Base-by-base conservation (phyloP, 2,329 filamentous ascomycete genomes). In the Berkeleyomyces basicola region DNA sequence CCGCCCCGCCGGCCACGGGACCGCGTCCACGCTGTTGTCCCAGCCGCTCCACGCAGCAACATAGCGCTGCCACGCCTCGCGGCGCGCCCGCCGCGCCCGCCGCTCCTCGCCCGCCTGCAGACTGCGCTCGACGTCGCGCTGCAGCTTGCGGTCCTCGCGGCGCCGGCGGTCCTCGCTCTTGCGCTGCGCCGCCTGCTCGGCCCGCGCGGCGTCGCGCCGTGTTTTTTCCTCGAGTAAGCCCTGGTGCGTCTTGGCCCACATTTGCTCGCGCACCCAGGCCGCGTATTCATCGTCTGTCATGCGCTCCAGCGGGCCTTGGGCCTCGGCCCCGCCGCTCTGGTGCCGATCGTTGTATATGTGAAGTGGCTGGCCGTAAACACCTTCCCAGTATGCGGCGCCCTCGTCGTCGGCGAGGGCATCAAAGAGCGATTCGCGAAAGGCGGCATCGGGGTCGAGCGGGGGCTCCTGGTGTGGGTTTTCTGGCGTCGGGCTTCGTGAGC, bases 371-470 rank as follows among this genome's bases (percentile, higher is more conserved):
- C 90, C 91, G 73, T 97, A 99, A n/a, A 99, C 88, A 14, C 83
- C 83, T 72, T 96, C 87, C 93, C 93, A 99, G 75, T 93, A 99
- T 6, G 84, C 82, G 1, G 93, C 93, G 57, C 92, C 93, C 74
- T 99, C 93, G 70, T 97, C 92, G 73, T 99, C 93, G 44, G 90
- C 92, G 73, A 99, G 86, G 40, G 93, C 93, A 72, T 99, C 93
- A 74, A 97, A 97, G 4, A 99, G 84, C 0, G 90, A 96, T 72
- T 95, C 89, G 39, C 89, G 85, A 72, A 99, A 99, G 0, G 92
- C 90, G 0, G 80, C 77, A 47, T 90, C 85, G 0, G 88, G 79
- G 67, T 87, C 82, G 14, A 88, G 76, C 0, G 76, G 71, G 1
- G 74, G 73, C 2, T 73, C 72, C 0, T 76, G 75, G 67, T 76